Evolutionary conservation across 345 rosid genomes (phyloP).

Genomic region (Gossypium arboreum): DNA sequence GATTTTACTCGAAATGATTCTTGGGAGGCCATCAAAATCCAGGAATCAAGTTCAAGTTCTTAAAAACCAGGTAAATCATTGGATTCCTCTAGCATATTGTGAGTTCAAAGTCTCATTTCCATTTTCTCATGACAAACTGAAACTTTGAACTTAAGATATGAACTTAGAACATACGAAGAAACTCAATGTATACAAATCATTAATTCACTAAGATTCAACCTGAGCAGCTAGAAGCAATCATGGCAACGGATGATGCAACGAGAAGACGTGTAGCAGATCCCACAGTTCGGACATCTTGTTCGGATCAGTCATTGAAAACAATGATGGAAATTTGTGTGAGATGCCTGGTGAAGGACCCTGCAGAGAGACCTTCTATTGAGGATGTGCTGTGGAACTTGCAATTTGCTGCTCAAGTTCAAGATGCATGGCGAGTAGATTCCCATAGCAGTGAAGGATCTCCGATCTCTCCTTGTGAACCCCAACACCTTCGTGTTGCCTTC

Average conservation of each 20-base stretch:
- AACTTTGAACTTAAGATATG: background rate
- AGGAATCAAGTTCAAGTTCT: slow-evolving; percentile 48
- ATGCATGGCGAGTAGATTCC: slow-evolving; percentile 53
- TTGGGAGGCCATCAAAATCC: slow-evolving; percentile 57
- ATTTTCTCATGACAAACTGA: background rate
- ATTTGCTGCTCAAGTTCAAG: slow-evolving; percentile 88
- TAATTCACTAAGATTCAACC: background rate
- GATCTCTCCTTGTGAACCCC: slow-evolving; percentile 27
- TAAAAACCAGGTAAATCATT: slow-evolving; percentile 50
- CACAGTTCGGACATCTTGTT: slow-evolving; percentile 46
- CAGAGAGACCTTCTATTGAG: slow-evolving; percentile 74
- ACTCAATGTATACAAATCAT: background rate
- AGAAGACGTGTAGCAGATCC: slow-evolving; percentile 65
- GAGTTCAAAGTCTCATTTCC: background rate
- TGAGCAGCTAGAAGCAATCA: slow-evolving; percentile 54
- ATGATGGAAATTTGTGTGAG: slow-evolving; percentile 72
- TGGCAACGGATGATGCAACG: slow-evolving; percentile 42
- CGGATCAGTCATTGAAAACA: slow-evolving; percentile 77
- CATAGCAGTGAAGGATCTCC: slow-evolving; percentile 73
- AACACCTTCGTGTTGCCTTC: slow-evolving; percentile 22
- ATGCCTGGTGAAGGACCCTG: slow-evolving; percentile 59
- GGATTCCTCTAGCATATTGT: background rate
- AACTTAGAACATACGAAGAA: background rate
- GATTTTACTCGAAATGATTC: slow-evolving; percentile 78
- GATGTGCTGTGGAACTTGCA: slow-evolving; percentile 95